Evolutionary conservation across 1,139 yeast species (phyloP), one percentile per base, ranked within the genome.

Genomic region (Candida sanyaensis): DNA sequence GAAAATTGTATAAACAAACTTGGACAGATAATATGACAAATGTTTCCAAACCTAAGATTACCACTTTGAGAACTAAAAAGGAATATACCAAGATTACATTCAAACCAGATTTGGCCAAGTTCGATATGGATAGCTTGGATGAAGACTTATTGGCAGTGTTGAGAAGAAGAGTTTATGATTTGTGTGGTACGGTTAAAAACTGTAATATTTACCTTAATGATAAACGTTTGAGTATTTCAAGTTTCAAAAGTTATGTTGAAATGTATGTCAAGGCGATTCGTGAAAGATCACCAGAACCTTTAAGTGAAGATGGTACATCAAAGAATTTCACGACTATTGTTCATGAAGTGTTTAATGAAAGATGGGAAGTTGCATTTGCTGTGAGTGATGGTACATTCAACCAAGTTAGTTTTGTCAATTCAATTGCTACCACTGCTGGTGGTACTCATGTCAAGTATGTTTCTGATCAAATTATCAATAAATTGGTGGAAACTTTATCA

Each of bases 311-410:
- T 37, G 64, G 63, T 26, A 41, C 29, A 6, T 65, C 64, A 38
- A 61, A 60, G 44, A 75, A 65, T 32, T 66, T 62, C 50, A 62
- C 81, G 41, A 81, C 93, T 0, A 78, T 93, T 47, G 86, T 93
- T 24, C 90, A 91, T 62, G 96, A 90, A 64, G 80, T 83, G 32
- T 69, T 91, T 44, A 74, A 73, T 50, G 75, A 71, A 45, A 80
- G 97, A 55, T 95, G 99, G 99, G 99, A 95, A 66, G 69, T 93
- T 51, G 99, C 97, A 0, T 92, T 95, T 72, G 93, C 97, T 1
- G 88, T 91, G 1, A 88, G 97, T 44, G 97, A 92, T 60, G 95
- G 95, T 4, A 55, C 62, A 9, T 95, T 95, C 68, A 89, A 90
- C 57, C 99, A 95, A 65, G 96, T 95, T 38, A 91, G 98, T 43